Base-by-base conservation (phyloP, 2,329 filamentous ascomycete genomes). In the Pestalotiopsis sp. region DNA sequence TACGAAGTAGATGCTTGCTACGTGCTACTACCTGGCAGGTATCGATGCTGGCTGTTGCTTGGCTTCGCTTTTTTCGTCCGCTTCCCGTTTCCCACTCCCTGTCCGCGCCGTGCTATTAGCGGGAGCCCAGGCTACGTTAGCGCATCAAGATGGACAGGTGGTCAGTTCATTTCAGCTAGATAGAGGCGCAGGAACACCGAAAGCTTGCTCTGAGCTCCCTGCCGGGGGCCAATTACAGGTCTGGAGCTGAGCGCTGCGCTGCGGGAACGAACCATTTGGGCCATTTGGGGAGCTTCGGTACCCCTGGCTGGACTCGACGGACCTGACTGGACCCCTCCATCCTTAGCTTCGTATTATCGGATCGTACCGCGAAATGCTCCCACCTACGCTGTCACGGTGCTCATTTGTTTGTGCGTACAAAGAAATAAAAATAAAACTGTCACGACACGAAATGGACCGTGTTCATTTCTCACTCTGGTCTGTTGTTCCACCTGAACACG, bases 91-190 rank as follows among this genome's bases (percentile, higher is more conserved):
- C 6, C 23, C 6, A 41, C 45, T 23, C 63, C 49, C 45, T 25
- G 52, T 56, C 31, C 63, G 63, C 63, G 63, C 57, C 49, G 25
- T 56, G 63, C 63, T 66, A 66, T 66, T 66, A 36, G 61, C 40
- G 61, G 61, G 45, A 25, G 61, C 61, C 40, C 23, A 45, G 40
- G 61, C 41, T 64, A n/a, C 40, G 61, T 52, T 64, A 64, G 61
- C 61, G 38, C 61, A 23, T 52, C 38, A 40, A 52, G 41, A 25
- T 49, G 61, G 61, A 64, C 61, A 64, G 61, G 61, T 64, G 61
- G 61, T 49, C 61, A 62, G 61, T 64, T 64, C 61, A 64, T 45
- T 64, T 52, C 25, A 38, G 59, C 36, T 52, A 17, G 59, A 14
- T 14, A 20, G 59, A 40, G 59, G 31, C 27, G 27, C 36, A 36